These are phyloP conservation scores for Mucor circinelloides DNA, from an alignment of 371 early-diverging fungal genomes.

Conservation along the genomic window DNA sequence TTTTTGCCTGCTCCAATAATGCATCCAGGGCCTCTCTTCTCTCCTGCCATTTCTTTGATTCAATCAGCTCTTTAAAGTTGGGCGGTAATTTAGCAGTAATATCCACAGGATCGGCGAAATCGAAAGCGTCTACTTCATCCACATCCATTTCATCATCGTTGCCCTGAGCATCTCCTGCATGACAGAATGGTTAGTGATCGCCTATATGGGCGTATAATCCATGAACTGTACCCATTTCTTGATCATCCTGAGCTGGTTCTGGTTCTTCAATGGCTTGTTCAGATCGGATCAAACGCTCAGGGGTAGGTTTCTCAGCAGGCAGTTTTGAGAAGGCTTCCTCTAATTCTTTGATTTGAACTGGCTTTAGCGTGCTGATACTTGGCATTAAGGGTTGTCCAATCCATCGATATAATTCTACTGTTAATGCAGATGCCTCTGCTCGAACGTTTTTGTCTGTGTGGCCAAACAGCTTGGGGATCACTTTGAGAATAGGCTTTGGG, in stretches of 20 bases:
- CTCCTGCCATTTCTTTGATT: constrained; percentile 94
- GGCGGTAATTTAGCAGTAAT: constrained; percentile 82
- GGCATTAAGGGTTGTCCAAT: constrained; percentile 71
- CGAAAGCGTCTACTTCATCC: constrained; percentile 59
- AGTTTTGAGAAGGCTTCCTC: constrained; percentile 79
- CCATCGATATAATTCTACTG: constrained; percentile 84
- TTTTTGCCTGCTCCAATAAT: constrained; percentile 68
- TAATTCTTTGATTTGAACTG: constrained; percentile 90
- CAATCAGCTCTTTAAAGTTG: constrained; percentile 76
- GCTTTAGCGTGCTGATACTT: constrained; percentile 74
- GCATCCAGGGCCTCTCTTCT: constrained; percentile 89
- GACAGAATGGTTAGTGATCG: neutral
- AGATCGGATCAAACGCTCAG: constrained; percentile 76
- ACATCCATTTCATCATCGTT: constrained; percentile 38
- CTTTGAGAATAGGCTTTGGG: constrained; percentile 84
- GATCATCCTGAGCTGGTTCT: constrained; percentile 43
- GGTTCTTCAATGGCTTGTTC: constrained; percentile 67
- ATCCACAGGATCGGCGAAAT: constrained; percentile 89
- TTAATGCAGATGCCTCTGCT: constrained; percentile 77
- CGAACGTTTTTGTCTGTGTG: constrained; percentile 94
- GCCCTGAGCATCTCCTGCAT: constrained; percentile 11
- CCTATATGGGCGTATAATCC: neutral
- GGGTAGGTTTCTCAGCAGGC: constrained; percentile 68
- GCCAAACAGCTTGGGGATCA: constrained; percentile 85
- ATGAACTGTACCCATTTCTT: constrained; percentile 18